Percentiles rank a stretch among this genome's conserved stretches.
Evolutionary conservation across 164 flowering plant species (phyloP).

Genomic region (Vitis cinerea): DNA sequence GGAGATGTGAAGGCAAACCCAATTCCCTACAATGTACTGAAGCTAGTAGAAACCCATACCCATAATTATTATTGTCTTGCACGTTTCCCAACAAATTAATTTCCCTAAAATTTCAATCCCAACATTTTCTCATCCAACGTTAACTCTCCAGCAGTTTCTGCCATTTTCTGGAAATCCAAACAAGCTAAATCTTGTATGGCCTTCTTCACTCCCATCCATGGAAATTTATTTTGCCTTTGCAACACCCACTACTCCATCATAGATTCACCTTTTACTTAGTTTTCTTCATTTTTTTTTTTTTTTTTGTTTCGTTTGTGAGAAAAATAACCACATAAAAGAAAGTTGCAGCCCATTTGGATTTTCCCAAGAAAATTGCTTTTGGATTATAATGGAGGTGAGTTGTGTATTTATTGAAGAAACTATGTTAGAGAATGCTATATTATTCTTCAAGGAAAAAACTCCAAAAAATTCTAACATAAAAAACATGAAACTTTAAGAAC

Average conservation of each 20-base stretch:
- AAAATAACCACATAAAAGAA: neutral
- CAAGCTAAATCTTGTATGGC: conserved; percentile 22
- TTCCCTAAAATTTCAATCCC: too few relatives aligned
- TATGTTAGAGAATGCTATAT: too few relatives aligned
- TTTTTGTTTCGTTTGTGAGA: conserved; percentile 11
- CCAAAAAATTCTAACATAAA: too few relatives aligned
- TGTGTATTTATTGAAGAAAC: neutral
- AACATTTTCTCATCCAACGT: too few relatives aligned
- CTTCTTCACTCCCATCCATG: conserved; percentile 17
- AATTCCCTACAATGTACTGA: too few relatives aligned
- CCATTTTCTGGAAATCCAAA: neutral
- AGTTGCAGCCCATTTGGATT: neutral
- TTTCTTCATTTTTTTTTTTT: conserved; percentile 56
- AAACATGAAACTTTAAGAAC: too few relatives aligned
- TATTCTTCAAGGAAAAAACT: too few relatives aligned
- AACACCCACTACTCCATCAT: conserved; percentile 35
- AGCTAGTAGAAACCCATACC: too few relatives aligned
- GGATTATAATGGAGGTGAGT: neutral
- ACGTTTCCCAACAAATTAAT: too few relatives aligned
- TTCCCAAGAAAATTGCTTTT: neutral
- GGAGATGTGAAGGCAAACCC: too few relatives aligned
- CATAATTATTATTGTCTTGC: too few relatives aligned
- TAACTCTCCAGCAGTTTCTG: too few relatives aligned
- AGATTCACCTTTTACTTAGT: conserved; percentile 60
- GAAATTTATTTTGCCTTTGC: conserved; percentile 3